Evolutionary conservation across 768 basidiomycete species (phyloP).

Genomic region (Kwoniella sp.): DNA sequence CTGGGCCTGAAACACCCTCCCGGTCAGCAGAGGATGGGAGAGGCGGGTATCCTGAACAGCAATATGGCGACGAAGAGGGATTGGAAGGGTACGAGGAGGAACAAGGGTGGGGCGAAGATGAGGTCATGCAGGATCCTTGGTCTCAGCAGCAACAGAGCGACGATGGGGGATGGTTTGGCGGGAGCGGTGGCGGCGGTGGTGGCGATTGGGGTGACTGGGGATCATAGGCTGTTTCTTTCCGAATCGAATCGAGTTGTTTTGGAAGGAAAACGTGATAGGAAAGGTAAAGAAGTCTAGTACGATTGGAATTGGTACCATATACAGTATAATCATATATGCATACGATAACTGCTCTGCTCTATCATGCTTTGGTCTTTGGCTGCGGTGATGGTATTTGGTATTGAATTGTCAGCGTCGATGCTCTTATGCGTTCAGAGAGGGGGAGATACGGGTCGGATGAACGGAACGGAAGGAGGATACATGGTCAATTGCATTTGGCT

Average conservation of each 20-base stretch:
- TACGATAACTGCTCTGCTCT: constrained; percentile 6
- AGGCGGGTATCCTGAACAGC: neutral
- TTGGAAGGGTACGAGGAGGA: constrained; percentile 35
- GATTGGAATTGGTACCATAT: neutral
- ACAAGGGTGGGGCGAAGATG: constrained; percentile 33
- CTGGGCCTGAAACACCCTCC: no score
- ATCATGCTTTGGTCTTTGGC: constrained; percentile 44
- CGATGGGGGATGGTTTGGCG: constrained; percentile 38
- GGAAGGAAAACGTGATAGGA: neutral
- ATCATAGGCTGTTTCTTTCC: neutral
- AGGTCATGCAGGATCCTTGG: constrained; percentile 50
- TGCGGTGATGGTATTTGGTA: constrained; percentile 15
- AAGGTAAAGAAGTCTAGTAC: neutral
- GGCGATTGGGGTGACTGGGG: constrained; percentile 35
- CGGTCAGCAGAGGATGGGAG: neutral
- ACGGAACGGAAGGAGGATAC: no score
- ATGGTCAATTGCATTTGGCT: no score
- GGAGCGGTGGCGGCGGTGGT: constrained; percentile 30
- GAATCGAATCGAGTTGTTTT: no score
- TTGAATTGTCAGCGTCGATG: no score
- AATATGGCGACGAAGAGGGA: constrained; percentile 20
- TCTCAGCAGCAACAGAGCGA: constrained; percentile 18
- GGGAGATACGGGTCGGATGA: no score
- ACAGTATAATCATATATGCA: constrained; percentile 8
- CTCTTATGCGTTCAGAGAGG: constrained; percentile 2